Evolutionary conservation across 2,329 filamentous ascomycete species (phyloP), one percentile per base, ranked within the genome.

Genomic region (Macrophomina phaseolina): DNA sequence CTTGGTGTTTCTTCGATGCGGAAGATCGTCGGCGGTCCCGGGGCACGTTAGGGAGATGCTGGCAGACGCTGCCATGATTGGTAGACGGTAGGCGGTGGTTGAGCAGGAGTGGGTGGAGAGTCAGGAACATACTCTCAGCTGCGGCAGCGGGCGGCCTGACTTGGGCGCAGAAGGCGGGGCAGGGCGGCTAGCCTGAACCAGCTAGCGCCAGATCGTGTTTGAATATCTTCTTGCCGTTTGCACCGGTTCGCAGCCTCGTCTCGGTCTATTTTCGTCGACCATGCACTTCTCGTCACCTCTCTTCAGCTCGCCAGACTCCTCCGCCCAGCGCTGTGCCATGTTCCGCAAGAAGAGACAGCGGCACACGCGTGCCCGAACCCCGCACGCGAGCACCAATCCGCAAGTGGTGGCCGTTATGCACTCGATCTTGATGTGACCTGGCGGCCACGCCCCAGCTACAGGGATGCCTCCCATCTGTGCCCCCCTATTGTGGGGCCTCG

Each of bases 141-240:
- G 42, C 9, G 5, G 11, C 11, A 45, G 42, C 11, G 5, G 42
- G 7, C 42, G 42, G 11, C 42, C 11, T 14, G 42, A 16, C 42
- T 12, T 23, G 38, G 12, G 40, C 16, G 56, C 23, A 23, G 23
- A 23, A 23, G 23, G 23, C 56, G 40, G 30, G 42, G 28, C 55
- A 46, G 46, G 34, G 56, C 56, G 30, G 11, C 42, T 60, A 60
- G 56, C 28, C 40, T 2, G 6, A 11, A 16, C 23, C 23, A 40
- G 56, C 56, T 23, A 45, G 56, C 8, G 12, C 40, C 11, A 55
- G 56, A 60, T 60, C 56, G 23, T 60, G 23, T 40, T 9, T 48
- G 56, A 46, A 48, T 48, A 60, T 60, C 56, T 30, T 60, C 38
- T 34, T 52, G 30, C 49, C 49, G 30, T 32, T 52, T 52, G 49